Percentiles rank a stretch among this genome's conserved stretches.
phyloP scores from a whole-genome alignment of 257 asterid genomes.

The Salvia hispanica region DNA sequence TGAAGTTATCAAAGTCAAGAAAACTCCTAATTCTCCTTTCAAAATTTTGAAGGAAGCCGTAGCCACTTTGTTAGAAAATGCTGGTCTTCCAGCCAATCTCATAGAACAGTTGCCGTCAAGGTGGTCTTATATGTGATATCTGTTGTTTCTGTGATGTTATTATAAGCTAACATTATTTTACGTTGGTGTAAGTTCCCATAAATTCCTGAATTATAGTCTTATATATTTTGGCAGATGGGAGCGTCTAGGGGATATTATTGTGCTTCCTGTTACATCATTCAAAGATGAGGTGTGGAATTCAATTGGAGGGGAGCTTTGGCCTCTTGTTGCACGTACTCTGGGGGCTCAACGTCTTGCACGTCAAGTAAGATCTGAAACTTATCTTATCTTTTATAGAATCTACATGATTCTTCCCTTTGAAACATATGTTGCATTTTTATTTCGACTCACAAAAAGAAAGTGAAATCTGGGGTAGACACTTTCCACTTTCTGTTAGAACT shows the following conservation, averaged over 20 bases:
- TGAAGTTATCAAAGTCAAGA: constrained; percentile 63
- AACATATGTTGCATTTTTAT: constrained; percentile 2
- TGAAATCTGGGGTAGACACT: background rate
- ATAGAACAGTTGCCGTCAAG: constrained; percentile 82
- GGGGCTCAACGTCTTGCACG: constrained; percentile 85
- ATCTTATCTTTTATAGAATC: constrained; percentile 5
- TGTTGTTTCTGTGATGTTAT: constrained; percentile 2
- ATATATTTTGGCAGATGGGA: constrained; percentile 74
- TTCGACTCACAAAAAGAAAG: background rate
- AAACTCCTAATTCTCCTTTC: constrained; percentile 61
- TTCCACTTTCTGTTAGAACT: constrained; percentile 1
- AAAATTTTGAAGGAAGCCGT: constrained; percentile 76
- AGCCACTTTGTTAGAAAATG: constrained; percentile 53
- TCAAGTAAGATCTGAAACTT: constrained; percentile 54
- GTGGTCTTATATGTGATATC: constrained; percentile 34
- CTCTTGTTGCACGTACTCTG: constrained; percentile 70
- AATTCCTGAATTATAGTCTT: constrained; percentile 21
- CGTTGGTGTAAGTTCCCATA: constrained; percentile 22
- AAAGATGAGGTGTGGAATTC: constrained; percentile 72
- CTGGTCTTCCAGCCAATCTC: constrained; percentile 60
- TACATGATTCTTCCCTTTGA: constrained; percentile 15
- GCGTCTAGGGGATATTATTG: constrained; percentile 79
- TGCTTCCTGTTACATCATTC: constrained; percentile 81
- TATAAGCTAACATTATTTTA: background rate
- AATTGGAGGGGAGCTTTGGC: constrained; percentile 79